These are phyloP conservation scores for Trebouxia sp. DNA, from an alignment of 139 green algal genomes.

Conservation along the genomic window DNA sequence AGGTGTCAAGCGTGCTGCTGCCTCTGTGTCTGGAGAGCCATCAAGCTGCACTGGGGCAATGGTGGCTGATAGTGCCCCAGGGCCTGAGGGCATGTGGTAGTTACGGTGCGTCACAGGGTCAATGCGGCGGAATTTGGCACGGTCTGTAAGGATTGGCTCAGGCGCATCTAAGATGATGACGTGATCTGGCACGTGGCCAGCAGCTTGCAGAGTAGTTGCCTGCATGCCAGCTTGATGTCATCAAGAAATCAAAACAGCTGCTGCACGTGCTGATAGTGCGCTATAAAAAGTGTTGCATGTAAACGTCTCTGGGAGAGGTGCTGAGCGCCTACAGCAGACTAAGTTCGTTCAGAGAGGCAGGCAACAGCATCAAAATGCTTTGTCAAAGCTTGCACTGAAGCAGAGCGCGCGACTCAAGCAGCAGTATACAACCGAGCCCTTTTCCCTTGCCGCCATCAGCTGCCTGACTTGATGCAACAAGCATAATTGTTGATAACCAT, in stretches of 20 bases:
- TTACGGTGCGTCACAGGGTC: constrained; percentile 53
- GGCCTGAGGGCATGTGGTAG: constrained; percentile 17
- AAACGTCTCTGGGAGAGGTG: too few species aligned
- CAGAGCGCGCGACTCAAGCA: too few species aligned
- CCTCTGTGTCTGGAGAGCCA: neutral
- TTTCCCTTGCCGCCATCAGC: neutral
- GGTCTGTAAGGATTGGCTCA: constrained; percentile 60
- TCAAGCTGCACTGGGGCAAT: neutral
- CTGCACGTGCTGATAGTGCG: too few species aligned
- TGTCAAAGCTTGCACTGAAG: too few species aligned
- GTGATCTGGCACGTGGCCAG: constrained; percentile 35
- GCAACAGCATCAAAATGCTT: too few species aligned
- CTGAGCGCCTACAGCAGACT: too few species aligned
- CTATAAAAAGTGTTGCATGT: too few species aligned
- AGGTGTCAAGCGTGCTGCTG: neutral
- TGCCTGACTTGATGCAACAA: neutral
- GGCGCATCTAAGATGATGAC: constrained; percentile 67
- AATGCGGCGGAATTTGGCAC: constrained; percentile 59
- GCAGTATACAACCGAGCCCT: neutral
- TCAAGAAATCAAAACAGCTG: too few species aligned
- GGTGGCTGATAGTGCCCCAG: neutral
- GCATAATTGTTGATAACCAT: too few species aligned
- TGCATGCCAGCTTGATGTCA: constrained; percentile 26
- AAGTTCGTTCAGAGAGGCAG: too few species aligned
- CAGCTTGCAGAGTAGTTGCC: neutral